phyloP scores from a whole-genome alignment of 257 asterid species.

The Ajuga chamaepitys region DNA sequence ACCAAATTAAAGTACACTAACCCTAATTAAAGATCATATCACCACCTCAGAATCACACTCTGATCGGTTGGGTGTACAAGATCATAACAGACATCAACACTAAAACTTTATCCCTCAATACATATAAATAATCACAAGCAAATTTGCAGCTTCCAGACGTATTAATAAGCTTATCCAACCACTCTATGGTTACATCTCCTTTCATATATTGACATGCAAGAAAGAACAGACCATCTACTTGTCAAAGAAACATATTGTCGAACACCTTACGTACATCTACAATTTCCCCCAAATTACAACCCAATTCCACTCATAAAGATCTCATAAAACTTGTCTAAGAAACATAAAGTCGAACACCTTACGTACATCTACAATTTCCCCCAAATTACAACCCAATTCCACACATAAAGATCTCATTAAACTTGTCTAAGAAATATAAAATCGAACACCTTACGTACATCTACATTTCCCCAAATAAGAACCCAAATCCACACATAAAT shows the following conservation, averaged over 20 bases:
- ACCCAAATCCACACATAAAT: neutral
- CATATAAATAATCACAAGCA: neutral
- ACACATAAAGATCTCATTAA: neutral
- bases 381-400: neutral
- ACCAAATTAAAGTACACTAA: neutral
- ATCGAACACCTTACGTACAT: neutral
- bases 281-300: no score
- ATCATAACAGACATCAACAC: neutral
- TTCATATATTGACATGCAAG: no score
- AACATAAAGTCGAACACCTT: neutral
- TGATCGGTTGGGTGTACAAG: neutral
- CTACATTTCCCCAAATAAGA: neutral
- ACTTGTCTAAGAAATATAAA: neutral
- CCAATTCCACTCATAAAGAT: neutral
- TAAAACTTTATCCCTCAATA: neutral
- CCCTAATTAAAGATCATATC: neutral
- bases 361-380: neutral
- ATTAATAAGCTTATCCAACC: no score
- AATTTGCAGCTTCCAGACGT: neutral
- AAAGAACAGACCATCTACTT: no score
- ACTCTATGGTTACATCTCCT: no score
- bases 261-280: neutral
- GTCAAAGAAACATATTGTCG: no score
- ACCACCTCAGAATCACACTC: neutral
- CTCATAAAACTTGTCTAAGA: neutral